Evolutionary conservation across 2,329 filamentous ascomycete species (phyloP).

Genomic region (Stemphylium vesicarium): DNA sequence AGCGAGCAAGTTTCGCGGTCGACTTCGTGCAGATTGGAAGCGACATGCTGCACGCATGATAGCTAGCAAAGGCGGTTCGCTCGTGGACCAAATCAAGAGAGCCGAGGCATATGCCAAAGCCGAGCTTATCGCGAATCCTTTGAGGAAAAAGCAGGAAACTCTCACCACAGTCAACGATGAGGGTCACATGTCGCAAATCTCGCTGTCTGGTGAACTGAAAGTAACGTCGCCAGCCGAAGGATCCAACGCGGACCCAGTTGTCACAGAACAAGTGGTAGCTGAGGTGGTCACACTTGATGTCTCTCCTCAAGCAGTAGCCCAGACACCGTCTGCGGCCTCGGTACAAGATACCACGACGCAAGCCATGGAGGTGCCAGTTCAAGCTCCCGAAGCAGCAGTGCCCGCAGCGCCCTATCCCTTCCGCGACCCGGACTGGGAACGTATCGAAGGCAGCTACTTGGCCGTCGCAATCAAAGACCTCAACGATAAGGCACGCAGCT

Average conservation of each 20-base stretch:
- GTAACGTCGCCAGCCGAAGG: slow-evolving; percentile 22
- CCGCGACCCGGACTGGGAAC: slow-evolving; percentile 78
- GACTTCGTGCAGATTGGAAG: slow-evolving; percentile 84
- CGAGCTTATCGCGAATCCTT: slow-evolving; percentile 70
- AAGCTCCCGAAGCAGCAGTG: slow-evolving; percentile 37
- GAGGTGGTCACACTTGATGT: slow-evolving; percentile 25
- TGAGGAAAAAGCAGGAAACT: slow-evolving; percentile 52
- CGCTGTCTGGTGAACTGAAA: slow-evolving; percentile 54
- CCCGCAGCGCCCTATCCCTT: slow-evolving; percentile 63
- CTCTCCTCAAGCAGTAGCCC: slow-evolving; percentile 7
- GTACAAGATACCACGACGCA: slow-evolving; percentile 17
- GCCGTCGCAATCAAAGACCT: slow-evolving; percentile 76
- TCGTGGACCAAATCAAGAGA: slow-evolving; percentile 73
- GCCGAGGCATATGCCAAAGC: slow-evolving; percentile 78
- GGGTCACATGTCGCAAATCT: slow-evolving; percentile 58
- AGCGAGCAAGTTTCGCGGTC: slow-evolving; percentile 70
- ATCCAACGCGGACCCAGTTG: slow-evolving; percentile 13
- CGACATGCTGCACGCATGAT: slow-evolving; percentile 82
- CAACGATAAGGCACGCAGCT: slow-evolving; percentile 80
- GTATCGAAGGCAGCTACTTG: slow-evolving; percentile 75
- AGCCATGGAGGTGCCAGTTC: slow-evolving; percentile 20
- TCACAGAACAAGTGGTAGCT: slow-evolving; percentile 39
- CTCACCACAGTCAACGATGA: slow-evolving; percentile 52
- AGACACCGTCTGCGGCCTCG: not conserved
- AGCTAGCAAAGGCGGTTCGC: slow-evolving; percentile 73